phyloP scores from a whole-genome alignment of 768 basidiomycete genomes.

The Pisolithus marmoratus region DNA sequence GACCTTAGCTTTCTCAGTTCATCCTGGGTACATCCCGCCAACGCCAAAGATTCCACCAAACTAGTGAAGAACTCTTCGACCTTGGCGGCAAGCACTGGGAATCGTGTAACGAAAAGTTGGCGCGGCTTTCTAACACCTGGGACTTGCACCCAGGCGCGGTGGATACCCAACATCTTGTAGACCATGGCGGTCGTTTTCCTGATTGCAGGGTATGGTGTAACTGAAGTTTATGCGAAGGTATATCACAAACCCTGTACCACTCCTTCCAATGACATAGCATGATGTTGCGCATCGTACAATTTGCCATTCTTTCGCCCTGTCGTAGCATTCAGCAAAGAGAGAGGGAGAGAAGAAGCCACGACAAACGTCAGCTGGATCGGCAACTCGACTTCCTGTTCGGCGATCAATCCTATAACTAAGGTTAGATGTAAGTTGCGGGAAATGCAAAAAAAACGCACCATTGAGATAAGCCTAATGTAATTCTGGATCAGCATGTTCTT shows the following conservation, averaged over 20 bases:
- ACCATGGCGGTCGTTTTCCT: slow-evolving; percentile 70
- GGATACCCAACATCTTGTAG: slow-evolving; percentile 61
- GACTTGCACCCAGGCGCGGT: slow-evolving; percentile 39
- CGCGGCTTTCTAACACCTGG: slow-evolving; percentile 40
- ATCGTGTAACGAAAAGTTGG: slow-evolving; percentile 65
- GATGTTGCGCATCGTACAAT: slow-evolving; percentile 53
- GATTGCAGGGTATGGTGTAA: background rate
- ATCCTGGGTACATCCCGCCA: slow-evolving; percentile 23
- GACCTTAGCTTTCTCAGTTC: no score
- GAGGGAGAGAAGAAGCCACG: slow-evolving; percentile 8
- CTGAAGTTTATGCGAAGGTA: background rate
- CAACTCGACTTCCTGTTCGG: slow-evolving; percentile 2
- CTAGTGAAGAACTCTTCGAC: slow-evolving; percentile 56
- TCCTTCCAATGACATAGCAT: slow-evolving; percentile 57
- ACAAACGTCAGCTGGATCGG: slow-evolving; percentile 4
- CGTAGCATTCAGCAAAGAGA: slow-evolving; percentile 4
- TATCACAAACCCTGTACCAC: slow-evolving; percentile 54
- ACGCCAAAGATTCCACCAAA: slow-evolving; percentile 37
- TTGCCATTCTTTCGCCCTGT: slow-evolving; percentile 39
- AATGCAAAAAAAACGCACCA: background rate
- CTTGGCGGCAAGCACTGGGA: slow-evolving; percentile 52
- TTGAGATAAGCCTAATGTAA: slow-evolving; percentile 2
- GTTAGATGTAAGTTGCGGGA: background rate
- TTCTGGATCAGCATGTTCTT: background rate
- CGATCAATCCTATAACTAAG: slow-evolving; percentile 4